phyloP scores from a whole-genome alignment of 768 basidiomycete genomes.

The Pseudohyphozyma bogoriensis region DNA sequence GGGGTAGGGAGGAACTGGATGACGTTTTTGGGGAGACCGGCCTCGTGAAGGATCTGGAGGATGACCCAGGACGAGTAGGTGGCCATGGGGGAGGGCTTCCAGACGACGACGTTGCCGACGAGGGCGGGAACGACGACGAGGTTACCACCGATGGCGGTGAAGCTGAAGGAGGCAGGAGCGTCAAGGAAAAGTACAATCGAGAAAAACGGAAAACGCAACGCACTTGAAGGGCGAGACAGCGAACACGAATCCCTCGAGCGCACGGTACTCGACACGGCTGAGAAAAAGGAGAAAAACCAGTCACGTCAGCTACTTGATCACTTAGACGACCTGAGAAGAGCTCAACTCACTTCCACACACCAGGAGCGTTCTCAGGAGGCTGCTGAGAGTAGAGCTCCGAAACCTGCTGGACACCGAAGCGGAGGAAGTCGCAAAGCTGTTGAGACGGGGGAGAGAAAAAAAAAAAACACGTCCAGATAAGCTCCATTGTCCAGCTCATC shows the following conservation, averaged over 20 bases:
- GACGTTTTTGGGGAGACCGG: conserved; percentile 85
- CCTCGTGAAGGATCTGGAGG: conserved; percentile 82
- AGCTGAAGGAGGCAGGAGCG: conserved; percentile 40
- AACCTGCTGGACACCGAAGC: conserved; percentile 93
- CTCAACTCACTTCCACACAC: conserved; percentile 79
- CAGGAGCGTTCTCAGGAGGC: conserved; percentile 71
- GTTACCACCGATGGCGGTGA: conserved; percentile 96
- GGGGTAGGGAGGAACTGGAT: conserved; percentile 95
- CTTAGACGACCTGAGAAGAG: background rate
- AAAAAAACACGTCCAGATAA: conserved; percentile 1
- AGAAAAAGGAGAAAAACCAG: background rate
- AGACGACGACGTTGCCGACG: conserved; percentile 86
- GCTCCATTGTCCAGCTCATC: background rate
- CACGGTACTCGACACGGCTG: conserved; percentile 90
- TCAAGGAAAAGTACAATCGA: background rate
- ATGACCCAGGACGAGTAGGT: conserved; percentile 91
- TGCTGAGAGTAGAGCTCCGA: conserved; percentile 89
- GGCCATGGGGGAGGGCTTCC: conserved; percentile 95
- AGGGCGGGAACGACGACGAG: conserved; percentile 77
- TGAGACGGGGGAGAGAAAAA: background rate
- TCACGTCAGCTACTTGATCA: background rate
- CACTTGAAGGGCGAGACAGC: conserved; percentile 93
- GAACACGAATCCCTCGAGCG: conserved; percentile 95
- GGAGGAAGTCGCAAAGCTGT: conserved; percentile 80
- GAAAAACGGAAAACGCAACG: background rate